Percentiles rank a stretch among this genome's conserved stretches.
These are phyloP conservation scores for Exsudoporus frostii DNA, from an alignment of 768 basidiomycete genomes.

Conservation along the genomic window DNA sequence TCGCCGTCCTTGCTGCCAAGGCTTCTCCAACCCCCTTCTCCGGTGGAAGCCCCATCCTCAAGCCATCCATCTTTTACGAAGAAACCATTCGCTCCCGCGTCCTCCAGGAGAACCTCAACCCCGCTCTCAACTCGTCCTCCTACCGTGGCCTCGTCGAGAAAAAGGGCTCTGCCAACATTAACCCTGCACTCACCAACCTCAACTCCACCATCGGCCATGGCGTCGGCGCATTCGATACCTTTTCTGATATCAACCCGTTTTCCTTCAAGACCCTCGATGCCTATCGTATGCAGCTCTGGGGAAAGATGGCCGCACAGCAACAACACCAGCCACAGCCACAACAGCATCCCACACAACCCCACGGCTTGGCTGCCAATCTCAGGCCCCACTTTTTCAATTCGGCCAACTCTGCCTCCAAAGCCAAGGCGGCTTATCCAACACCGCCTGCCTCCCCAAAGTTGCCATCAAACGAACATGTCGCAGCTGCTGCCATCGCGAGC, in stretches of 20 bases:
- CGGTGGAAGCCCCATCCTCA: slow-evolving; percentile 28
- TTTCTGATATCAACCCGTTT: slow-evolving; percentile 78
- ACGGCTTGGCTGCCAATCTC: slow-evolving; percentile 41
- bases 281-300: slow-evolving; percentile 91
- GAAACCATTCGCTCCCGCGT: slow-evolving; percentile 24
- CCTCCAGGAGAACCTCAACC: slow-evolving; percentile 27
- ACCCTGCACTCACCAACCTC: slow-evolving; percentile 29
- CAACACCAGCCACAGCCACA: slow-evolving; percentile 39
- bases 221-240: slow-evolving; percentile 64
- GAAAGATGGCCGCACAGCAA: slow-evolving; percentile 80
- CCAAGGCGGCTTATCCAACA: slow-evolving; percentile 35
- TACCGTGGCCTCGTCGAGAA: slow-evolving; percentile 28
- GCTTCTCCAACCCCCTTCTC: slow-evolving; percentile 13
- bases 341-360: slow-evolving; percentile 16
- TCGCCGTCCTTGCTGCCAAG: slow-evolving; percentile 35
- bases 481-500: slow-evolving; percentile 64
- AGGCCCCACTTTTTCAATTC: slow-evolving; percentile 35
- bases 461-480: slow-evolving; percentile 33
- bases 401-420: slow-evolving; percentile 2
- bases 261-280: slow-evolving; percentile 85
- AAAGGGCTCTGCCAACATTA: slow-evolving; percentile 30
- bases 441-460: slow-evolving; percentile 41
- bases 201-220: slow-evolving; percentile 21
- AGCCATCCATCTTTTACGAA: slow-evolving; percentile 31
- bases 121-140: slow-evolving; percentile 21